Evolutionary conservation across 306 rosid species (phyloP), one percentile per base, ranked within the genome.

Genomic region (Medicago ruthenica): DNA sequence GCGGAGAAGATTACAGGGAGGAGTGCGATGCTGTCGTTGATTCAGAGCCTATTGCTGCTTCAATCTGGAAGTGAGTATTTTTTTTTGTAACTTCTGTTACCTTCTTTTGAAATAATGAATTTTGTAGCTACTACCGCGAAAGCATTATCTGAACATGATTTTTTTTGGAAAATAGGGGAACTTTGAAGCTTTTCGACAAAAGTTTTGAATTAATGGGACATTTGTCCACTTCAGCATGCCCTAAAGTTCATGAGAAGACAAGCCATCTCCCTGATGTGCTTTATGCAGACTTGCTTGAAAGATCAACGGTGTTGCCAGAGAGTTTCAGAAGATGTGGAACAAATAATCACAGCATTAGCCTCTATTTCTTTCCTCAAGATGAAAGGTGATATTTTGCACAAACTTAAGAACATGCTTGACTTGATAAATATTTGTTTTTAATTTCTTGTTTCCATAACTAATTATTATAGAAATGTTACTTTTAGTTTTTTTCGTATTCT

Each of bases 231-330:
- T 75, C 88, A 76, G 92, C 93, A 44, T 83, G 96, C 73, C 44
- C 79, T 21, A 82, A 62, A 82, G 96, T 83, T 58, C 45, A 18
- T 1, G 83, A 89, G 62, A 85, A 81, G 83, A 83, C 93, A 18
- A 81, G 76, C 39, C 71, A 62, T 15, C 77, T 89, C 14, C 93
- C 93, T 0, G 60, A 70, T 63, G 70, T 76, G 50, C 74, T 93
- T 75, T 59, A 41, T 69, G 77, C 75, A 6, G 86, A 87, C 50
- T 41, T 89, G 78, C 76, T 79, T 67, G 57, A 7, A 65, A 88
- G 92, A 75, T 45, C 82, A 59, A 74, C 6, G 13, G 80, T 91
- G 75, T 91, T 97, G 92, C 98, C 98, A 0, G 84, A 63, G 71
- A 65, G 76, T 41, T 93, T 91, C 81, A 68, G 16, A 4, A 27